Base-by-base conservation (phyloP, 1,284 basidiomycete species). In the Cryptococcus floricola region DNA sequence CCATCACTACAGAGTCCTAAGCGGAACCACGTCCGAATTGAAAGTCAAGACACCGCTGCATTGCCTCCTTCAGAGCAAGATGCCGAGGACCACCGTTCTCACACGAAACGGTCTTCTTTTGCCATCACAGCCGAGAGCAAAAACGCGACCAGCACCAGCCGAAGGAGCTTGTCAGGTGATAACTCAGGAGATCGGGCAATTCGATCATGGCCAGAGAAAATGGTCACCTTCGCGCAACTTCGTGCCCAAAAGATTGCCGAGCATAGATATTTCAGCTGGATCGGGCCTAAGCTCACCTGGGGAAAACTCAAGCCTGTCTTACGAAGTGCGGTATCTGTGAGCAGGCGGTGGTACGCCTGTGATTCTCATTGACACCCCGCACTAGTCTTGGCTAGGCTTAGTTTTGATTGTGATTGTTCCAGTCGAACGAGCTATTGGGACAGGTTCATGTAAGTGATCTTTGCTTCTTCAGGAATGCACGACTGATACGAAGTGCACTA, bases 361-460 rank as follows among this genome's bases (percentile, higher is more conserved):
- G 9, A 7, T 34, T 6, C 31, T 50, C 34, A 28, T 6, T 37
- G 16, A 23, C 31, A n/a, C n/a, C 14, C 42, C 12, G 23, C 23
- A 23, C 28, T 52, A 76, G 74, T 65, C 68, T 9, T 77, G 76
- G 76, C 39, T 76, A 5, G 74, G 76, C 4, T 59, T 73, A 16
- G 39, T 77, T 0, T 54, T 77, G 27, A 57, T 71, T 5, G 52
- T 77, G 4, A 73, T 76, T 39, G 58, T 64, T 5, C 65, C 66
- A 5, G 58, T 63, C 6, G 69, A 75, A 27, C 34, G 50, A 18
- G 60, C 61, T 1, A 48, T 76, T 10, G 76, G 76, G 18, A 55
- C 68, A 45, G 74, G 74, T 4, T 71, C 71, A 16, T 76, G 71
- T 73, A 41, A 62, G 69, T 56, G n/a, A 16, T 37, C 19, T 5